These are phyloP conservation scores for Rhododendron vialii DNA, from an alignment of 148 eudicot species.

Conservation along the genomic window DNA sequence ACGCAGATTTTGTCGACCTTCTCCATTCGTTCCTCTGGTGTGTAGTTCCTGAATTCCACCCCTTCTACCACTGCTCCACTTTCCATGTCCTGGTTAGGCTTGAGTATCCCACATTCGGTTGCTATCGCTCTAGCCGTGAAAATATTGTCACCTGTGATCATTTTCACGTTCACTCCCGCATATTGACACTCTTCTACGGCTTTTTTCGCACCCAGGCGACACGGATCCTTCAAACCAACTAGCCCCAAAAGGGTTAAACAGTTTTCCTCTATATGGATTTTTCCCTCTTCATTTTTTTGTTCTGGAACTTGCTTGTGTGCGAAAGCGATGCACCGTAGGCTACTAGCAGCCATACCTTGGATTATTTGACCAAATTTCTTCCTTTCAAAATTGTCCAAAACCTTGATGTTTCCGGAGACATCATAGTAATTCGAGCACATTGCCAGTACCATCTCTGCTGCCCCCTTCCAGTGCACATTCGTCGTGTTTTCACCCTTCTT, in stretches of 20 bases:
- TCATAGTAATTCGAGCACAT: conserved; percentile 20
- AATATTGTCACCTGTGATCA: conserved; percentile 17
- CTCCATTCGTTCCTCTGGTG: conserved; percentile 11
- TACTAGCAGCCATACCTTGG: conserved; percentile 12
- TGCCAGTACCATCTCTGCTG: conserved; percentile 14
- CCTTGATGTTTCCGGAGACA: background rate
- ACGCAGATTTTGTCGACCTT: conserved; percentile 14
- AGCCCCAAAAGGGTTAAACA: conserved; percentile 10
- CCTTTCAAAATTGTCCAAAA: background rate
- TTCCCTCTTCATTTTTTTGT: background rate
- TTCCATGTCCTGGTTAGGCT: background rate
- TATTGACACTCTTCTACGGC: conserved; percentile 11
- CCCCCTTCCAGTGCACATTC: conserved; percentile 1
- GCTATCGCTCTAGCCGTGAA: conserved; percentile 19
- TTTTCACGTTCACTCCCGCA: conserved; percentile 12
- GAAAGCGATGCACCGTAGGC: conserved; percentile 18
- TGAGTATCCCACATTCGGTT: conserved; percentile 22
- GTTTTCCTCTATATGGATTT: background rate
- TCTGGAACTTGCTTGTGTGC: conserved; percentile 9
- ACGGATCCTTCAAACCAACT: conserved; percentile 1
- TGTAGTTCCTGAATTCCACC: conserved; percentile 9
- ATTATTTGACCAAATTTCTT: conserved; percentile 7
- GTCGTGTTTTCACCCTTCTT: background rate
- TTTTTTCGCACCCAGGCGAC: background rate
- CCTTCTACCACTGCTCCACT: conserved; percentile 8